Conservation (phyloP, 2,329 filamentous ascomycete genomes). For the Epicoccum sorghinum region DNA sequence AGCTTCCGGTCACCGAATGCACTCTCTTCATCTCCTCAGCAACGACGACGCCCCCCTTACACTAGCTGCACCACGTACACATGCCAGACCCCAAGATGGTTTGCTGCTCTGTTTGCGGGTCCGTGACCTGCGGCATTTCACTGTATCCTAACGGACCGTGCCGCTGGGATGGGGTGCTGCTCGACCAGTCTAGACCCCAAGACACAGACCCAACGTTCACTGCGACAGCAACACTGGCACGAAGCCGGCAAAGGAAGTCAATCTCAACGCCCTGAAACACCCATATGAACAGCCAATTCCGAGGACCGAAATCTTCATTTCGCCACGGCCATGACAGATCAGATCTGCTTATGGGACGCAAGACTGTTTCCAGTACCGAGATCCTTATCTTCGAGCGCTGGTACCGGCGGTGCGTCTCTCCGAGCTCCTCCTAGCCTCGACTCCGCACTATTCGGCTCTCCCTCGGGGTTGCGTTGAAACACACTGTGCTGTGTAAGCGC, state of each 20-base stretch:
- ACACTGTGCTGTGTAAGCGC: not conserved
- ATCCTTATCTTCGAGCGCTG: not conserved
- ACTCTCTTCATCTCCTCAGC: slow-evolving; percentile 8
- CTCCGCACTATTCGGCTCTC: not conserved
- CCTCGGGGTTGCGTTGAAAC: not conserved
- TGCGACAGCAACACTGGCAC: slow-evolving; percentile 7
- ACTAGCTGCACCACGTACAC: slow-evolving; percentile 5
- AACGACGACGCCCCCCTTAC: slow-evolving; percentile 13
- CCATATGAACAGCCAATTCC: not conserved
- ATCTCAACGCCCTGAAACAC: not conserved
- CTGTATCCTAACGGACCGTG: slow-evolving; percentile 11
- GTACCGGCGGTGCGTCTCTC: not conserved
- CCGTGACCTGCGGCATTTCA: slow-evolving; percentile 10
- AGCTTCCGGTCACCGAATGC: slow-evolving; percentile 9
- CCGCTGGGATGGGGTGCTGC: slow-evolving; percentile 11
- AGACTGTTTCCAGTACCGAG: not conserved
- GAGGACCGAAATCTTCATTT: not conserved
- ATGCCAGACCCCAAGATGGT: slow-evolving; percentile 13
- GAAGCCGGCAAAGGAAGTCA: slow-evolving; percentile 8
- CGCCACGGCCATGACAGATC: not conserved
- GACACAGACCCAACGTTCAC: slow-evolving; percentile 13
- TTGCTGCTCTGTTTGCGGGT: slow-evolving; percentile 12
- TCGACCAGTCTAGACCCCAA: slow-evolving; percentile 12
- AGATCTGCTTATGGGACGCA: not conserved
- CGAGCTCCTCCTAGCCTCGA: not conserved